Percentiles rank a stretch among this genome's conserved stretches.
Evolutionary conservation across 1,139 yeast genomes (phyloP).

Genomic region (Suhomyces panamericanus): DNA sequence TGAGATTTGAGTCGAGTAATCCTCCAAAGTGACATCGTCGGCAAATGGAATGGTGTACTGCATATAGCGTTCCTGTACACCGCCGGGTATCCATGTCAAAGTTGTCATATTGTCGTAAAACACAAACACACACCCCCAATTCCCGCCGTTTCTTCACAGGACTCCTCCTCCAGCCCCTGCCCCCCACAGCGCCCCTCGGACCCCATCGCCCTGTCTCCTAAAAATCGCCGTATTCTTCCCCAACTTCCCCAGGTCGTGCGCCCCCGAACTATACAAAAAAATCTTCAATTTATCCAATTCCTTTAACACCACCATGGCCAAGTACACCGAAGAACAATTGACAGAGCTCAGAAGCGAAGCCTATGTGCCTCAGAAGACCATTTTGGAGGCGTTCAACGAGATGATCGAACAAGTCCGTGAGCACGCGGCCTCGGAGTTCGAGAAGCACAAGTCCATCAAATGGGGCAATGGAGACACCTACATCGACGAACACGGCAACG

Average conservation of each 20-base stretch:
- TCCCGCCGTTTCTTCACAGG: too few relatives aligned
- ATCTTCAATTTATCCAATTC: constrained; percentile 3
- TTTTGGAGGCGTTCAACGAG: constrained; percentile 62
- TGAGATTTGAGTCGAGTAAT: too few relatives aligned
- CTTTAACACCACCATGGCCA: constrained; percentile 40
- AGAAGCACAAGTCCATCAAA: constrained; percentile 31
- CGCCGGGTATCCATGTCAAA: too few relatives aligned
- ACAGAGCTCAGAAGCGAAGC: constrained; percentile 57
- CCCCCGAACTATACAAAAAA: constrained; percentile 8
- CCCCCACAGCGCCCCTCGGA: not conserved
- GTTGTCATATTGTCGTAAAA: too few relatives aligned
- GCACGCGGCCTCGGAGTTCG: constrained; percentile 38
- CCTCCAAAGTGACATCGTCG: too few relatives aligned
- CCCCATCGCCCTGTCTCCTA: not conserved
- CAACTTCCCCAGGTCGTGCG: constrained; percentile 13
- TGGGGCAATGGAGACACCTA: constrained; percentile 49
- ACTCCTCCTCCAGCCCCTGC: not conserved
- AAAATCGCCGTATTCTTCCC: not conserved
- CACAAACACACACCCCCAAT: too few relatives aligned
- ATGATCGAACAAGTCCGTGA: constrained; percentile 65
- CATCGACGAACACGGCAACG: constrained; percentile 49
- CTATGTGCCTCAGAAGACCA: constrained; percentile 59
- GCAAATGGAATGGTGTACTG: too few relatives aligned
- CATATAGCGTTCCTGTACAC: too few relatives aligned
- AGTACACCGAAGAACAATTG: constrained; percentile 73